Conservation (phyloP, 495 filamentous ascomycete species). For the Trichoderma parareesei region DNA sequence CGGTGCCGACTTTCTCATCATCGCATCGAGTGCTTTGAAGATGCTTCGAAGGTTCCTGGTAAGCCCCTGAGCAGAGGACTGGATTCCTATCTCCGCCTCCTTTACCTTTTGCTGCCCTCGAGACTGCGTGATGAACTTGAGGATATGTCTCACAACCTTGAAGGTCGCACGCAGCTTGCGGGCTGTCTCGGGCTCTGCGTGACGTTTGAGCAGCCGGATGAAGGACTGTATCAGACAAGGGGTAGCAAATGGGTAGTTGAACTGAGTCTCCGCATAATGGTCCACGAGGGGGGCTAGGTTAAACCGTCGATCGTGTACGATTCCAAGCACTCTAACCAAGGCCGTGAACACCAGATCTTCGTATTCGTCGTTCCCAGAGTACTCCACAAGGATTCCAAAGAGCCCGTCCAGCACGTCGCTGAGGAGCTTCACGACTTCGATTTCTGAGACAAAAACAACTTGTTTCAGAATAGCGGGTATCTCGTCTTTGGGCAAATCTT, state of each 20-base stretch:
- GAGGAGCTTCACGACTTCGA: constrained; percentile 91
- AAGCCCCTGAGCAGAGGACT: constrained; percentile 64
- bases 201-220: constrained; percentile 66
- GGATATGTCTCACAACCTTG: constrained; percentile 86
- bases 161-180: constrained; percentile 82
- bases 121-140: constrained; percentile 92
- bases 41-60: constrained; percentile 75
- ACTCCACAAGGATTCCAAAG: constrained; percentile 82
- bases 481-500: constrained; percentile 59
- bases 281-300: constrained; percentile 86
- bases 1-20: constrained; percentile 83
- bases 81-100: constrained; percentile 84
- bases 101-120: constrained; percentile 79
- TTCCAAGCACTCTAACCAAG: constrained; percentile 80
- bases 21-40: constrained; percentile 76
- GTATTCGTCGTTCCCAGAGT: constrained; percentile 80
- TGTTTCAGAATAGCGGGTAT: constrained; percentile 67
- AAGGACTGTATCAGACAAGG: constrained; percentile 88
- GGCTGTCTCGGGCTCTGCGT: constrained; percentile 70
- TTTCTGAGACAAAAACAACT: constrained; percentile 89
- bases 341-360: constrained; percentile 90
- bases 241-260: constrained; percentile 90
- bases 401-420: constrained; percentile 85
- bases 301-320: constrained; percentile 90
- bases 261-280: constrained; percentile 77